phyloP scores from a whole-genome alignment of 192 early-diverging fungal species.

The Podila clonocystis region DNA sequence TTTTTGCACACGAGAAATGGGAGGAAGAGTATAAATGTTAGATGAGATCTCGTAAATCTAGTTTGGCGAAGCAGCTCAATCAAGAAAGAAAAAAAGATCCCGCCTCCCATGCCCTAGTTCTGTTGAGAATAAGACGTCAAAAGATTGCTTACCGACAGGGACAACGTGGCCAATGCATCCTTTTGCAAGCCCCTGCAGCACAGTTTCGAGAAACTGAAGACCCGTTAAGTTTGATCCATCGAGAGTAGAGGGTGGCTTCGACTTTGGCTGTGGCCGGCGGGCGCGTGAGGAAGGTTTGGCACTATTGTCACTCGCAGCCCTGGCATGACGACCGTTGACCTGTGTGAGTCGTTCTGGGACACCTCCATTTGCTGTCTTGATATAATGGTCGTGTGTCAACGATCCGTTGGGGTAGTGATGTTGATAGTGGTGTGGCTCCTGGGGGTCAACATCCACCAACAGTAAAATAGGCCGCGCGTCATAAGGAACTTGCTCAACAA shows the following conservation, averaged over 20 bases:
- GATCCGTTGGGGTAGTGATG: neutral
- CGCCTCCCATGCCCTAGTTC: too few relatives aligned
- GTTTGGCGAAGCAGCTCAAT: neutral
- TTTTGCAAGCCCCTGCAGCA: constrained; percentile 36
- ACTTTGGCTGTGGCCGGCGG: constrained; percentile 12
- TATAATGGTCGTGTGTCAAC: constrained; percentile 12
- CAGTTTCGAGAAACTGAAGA: constrained; percentile 40
- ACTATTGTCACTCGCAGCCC: constrained; percentile 28
- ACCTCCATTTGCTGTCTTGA: constrained; percentile 6
- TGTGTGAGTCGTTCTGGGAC: neutral
- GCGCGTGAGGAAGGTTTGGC: neutral
- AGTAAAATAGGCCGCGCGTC: constrained; percentile 37
- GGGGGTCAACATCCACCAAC: constrained; percentile 42
- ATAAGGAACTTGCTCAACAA: constrained; percentile 25
- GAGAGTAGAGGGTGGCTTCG: neutral
- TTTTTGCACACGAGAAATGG: neutral
- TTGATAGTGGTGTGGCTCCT: constrained; percentile 1
- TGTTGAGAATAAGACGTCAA: too few relatives aligned
- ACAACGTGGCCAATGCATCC: constrained; percentile 41
- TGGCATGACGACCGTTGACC: constrained; percentile 15
- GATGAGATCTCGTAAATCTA: neutral
- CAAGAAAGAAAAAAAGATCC: neutral
- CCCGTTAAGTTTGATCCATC: constrained; percentile 15
- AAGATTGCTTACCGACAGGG: constrained; percentile 46
- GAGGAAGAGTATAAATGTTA: neutral